Evolutionary conservation across 2,329 filamentous ascomycete species (phyloP), one percentile per base, ranked within the genome.

Genomic region (Ophiostoma pallidulum): DNA sequence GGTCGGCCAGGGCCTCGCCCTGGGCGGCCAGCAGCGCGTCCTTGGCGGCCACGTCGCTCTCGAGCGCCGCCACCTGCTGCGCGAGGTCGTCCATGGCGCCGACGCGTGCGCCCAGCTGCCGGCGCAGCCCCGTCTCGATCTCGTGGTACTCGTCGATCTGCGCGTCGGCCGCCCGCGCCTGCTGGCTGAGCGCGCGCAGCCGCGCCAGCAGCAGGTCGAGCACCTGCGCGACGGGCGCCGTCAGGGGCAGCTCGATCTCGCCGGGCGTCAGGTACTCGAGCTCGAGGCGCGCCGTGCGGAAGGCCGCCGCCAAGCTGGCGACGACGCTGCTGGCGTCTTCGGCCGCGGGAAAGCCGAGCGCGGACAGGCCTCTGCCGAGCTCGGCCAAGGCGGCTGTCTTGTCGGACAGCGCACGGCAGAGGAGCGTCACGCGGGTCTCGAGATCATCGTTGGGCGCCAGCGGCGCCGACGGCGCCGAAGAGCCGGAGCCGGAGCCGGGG

Each of bases 211-310:
- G 58, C 12, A 79, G 66, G 48, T 77, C 74, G 0, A 82, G 67
- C 0, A 82, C 68, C 44, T 75, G 69, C 1, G 72, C 72, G 2
- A 77, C 77, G 42, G 71, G 71, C 0, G 71, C 70, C 0, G 68
- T 69, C 0, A 78, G 62, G 0, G 76, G 74, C 0, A 78, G 66
- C 0, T 68, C 56, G n/a, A 73, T 64, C 57, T 82, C 78, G 6
- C 77, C 78, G 0, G 78, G 78, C 0, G 71, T 74, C 18, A 81
- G 67, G 56, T 80, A 80, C 59, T 82, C 78, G 3, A 82, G 70
- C 54, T 82, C 77, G 0, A 81, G 63, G 1, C 78, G 71, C 1
- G 77, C 78, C 2, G 71, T 60, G 18, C 77, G 73, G 62, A 82
- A 75, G 2, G 71, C 67, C 2, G 64, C 52, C 0, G 67, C 59